Conservation (phyloP, 2,329 filamentous ascomycete species). For the Hypoxylon sp. region DNA sequence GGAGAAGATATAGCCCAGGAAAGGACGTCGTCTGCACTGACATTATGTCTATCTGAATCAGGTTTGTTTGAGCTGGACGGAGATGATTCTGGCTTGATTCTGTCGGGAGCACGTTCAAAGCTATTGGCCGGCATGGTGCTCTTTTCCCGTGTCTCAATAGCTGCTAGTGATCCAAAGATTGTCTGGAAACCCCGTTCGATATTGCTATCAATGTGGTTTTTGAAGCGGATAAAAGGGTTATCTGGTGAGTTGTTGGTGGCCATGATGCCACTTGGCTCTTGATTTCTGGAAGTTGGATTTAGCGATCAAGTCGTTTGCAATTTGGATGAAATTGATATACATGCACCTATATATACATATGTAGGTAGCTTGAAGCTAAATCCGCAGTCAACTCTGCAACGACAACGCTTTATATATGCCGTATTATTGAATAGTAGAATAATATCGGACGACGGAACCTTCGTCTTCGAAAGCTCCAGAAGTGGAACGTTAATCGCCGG, state of each 20-base stretch:
- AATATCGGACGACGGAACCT: not conserved
- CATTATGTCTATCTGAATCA: not conserved
- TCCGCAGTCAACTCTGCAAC: constrained; percentile 1
- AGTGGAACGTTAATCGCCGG: constrained; percentile 14
- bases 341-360: not conserved
- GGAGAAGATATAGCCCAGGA: constrained; percentile 58
- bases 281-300: not conserved
- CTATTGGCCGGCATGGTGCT: constrained; percentile 5
- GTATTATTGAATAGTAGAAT: not conserved
- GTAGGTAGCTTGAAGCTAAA: not conserved
- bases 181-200: constrained; percentile 55
- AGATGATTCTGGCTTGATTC: constrained; percentile 7
- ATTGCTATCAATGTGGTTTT: constrained; percentile 59
- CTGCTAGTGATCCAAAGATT: constrained; percentile 30
- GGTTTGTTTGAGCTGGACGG: constrained; percentile 10
- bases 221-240: constrained; percentile 61
- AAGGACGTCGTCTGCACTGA: constrained; percentile 50
- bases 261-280: constrained; percentile 29
- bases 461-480: constrained; percentile 37
- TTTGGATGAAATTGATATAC: not conserved
- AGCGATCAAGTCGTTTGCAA: not conserved
- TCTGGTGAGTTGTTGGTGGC: constrained; percentile 31
- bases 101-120: not conserved
- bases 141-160: constrained; percentile 12
- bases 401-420: not conserved